A percentile compares a stretch with the other conserved stretches of the same genome.
These are phyloP conservation scores for Colletotrichum lindemuthianum DNA, from an alignment of 2,329 filamentous ascomycete genomes.

Conservation along the genomic window DNA sequence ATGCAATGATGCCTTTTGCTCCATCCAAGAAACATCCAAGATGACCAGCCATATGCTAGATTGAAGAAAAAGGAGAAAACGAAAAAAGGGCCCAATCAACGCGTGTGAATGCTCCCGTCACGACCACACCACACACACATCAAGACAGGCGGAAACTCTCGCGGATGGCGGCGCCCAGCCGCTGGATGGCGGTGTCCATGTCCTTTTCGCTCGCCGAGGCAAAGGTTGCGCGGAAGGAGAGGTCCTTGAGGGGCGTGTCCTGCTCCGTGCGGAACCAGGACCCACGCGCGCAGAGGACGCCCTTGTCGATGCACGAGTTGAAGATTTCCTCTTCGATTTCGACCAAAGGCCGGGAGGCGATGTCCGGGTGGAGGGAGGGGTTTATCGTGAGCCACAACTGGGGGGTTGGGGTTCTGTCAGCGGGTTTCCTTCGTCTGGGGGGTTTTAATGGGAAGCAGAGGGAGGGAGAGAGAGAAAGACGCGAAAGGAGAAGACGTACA, in stretches of 20 bases:
- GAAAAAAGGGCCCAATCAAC: neutral
- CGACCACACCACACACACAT: neutral
- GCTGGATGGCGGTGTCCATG: slow-evolving; percentile 76
- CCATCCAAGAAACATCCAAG: no score
- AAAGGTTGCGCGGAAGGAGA: slow-evolving; percentile 93
- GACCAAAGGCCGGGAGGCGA: slow-evolving; percentile 61
- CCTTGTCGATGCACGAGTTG: slow-evolving; percentile 76
- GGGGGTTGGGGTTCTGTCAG: neutral
- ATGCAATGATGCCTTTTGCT: no score
- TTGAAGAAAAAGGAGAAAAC: neutral
- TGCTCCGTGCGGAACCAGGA: slow-evolving; percentile 91
- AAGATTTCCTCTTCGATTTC: slow-evolving; percentile 91
- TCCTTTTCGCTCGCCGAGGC: slow-evolving; percentile 79
- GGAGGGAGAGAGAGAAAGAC: slow-evolving; percentile 1
- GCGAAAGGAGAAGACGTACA: slow-evolving; percentile 62
- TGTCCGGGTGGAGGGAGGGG: slow-evolving; percentile 71
- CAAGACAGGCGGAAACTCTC: slow-evolving; percentile 58
- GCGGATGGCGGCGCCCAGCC: slow-evolving; percentile 80
- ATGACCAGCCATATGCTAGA: neutral
- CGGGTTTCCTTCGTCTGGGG: no score
- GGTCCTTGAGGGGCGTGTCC: slow-evolving; percentile 64
- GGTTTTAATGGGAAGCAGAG: no score
- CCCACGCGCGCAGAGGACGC: slow-evolving; percentile 83
- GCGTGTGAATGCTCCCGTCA: no score
- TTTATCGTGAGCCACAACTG: slow-evolving; percentile 80